Percentiles rank a stretch among this genome's conserved stretches.
Evolutionary conservation across 768 basidiomycete genomes (phyloP).

Genomic region (Hygrophoropsis aurantiaca): DNA sequence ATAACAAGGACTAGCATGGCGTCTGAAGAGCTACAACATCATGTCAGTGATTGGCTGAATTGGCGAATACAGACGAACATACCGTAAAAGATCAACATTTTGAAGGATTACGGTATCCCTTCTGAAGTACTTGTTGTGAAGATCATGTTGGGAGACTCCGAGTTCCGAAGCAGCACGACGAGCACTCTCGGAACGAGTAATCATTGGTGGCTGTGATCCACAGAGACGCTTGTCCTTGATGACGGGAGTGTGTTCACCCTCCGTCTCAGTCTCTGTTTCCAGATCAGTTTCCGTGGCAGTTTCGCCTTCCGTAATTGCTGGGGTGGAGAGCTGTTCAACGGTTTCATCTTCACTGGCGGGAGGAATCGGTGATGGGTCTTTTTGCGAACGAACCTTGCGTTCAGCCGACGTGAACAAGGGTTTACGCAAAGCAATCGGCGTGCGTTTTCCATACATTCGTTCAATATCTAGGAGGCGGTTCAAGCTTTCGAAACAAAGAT

Average conservation of each 20-base stretch:
- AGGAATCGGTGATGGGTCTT: slow-evolving; percentile 9
- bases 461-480: slow-evolving; percentile 70
- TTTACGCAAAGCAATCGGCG: slow-evolving; percentile 82
- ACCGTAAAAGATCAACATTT: slow-evolving; percentile 88
- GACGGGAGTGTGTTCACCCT: slow-evolving; percentile 32
- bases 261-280: slow-evolving; percentile 61
- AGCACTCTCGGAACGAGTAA: slow-evolving; percentile 31
- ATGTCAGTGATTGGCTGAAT: slow-evolving; percentile 15
- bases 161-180: slow-evolving; percentile 25
- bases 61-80: slow-evolving; percentile 21
- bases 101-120: slow-evolving; percentile 79
- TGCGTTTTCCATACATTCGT: slow-evolving; percentile 89
- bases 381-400: slow-evolving; percentile 12
- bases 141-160: slow-evolving; percentile 76
- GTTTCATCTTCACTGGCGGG: slow-evolving; percentile 19
- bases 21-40: slow-evolving; percentile 71
- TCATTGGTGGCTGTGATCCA: slow-evolving; percentile 24
- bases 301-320: slow-evolving; percentile 69
- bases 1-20: slow-evolving; percentile 76
- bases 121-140: slow-evolving; percentile 87
- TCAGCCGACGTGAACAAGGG: slow-evolving; percentile 45
- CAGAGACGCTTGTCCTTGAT: background rate
- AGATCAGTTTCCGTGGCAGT: slow-evolving; percentile 71
- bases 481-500: slow-evolving; percentile 3
- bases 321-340: slow-evolving; percentile 46